Base-by-base conservation (phyloP, 2,329 filamentous ascomycete species). In the Lasiodiplodia theobromae region DNA sequence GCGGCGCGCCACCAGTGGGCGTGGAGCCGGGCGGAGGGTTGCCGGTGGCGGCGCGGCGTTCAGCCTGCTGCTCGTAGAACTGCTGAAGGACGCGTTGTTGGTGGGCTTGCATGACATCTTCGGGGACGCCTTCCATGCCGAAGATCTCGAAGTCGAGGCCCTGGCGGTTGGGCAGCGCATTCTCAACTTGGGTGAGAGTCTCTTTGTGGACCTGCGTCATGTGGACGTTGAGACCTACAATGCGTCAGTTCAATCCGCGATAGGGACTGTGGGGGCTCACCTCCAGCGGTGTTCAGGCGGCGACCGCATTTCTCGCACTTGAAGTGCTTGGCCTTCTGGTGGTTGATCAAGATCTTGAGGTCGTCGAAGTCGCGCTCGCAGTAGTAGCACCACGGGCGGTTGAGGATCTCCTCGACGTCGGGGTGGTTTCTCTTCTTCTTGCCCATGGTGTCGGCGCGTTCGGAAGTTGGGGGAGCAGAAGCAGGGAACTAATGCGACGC, bases 151-250 rank as follows among this genome's bases (percentile, higher is more conserved):
- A 89, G 70, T 97, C 93, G 70, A 97, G 88, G 69, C 91, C 91
- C 71, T 93, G 89, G 71, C 96, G 90, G 75, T 95, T 95, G 0
- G 92, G 90, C 3, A 97, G 87, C 62, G 96, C 94, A 85, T 98
- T 97, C 74, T 97, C 95, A 76, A 99, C 94, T 54, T 89, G 88
- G 23, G 88, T 89, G 62, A 98, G 87, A 37, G 90, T 92, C 79
- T 97, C 94, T 81, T 99, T 99, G 85, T 99, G 96, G 58, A 99
- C 96, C 80, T 99, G 96, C 78, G 95, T 96, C 93, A 98, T 92
- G 79, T 99, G 96, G 67, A 99, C 96, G 44, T 92, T 92, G 70
- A 99, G 88, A 84, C 96, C 94, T 97, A 73, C 23, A 25, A 64
- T 60, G 51, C 7, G 70, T 77, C 66, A 72, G 70, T 11, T 53